Evolutionary conservation across 2,329 filamentous ascomycete genomes (phyloP), one percentile per base, ranked within the genome.

Genomic region (Volutella citrinella): DNA sequence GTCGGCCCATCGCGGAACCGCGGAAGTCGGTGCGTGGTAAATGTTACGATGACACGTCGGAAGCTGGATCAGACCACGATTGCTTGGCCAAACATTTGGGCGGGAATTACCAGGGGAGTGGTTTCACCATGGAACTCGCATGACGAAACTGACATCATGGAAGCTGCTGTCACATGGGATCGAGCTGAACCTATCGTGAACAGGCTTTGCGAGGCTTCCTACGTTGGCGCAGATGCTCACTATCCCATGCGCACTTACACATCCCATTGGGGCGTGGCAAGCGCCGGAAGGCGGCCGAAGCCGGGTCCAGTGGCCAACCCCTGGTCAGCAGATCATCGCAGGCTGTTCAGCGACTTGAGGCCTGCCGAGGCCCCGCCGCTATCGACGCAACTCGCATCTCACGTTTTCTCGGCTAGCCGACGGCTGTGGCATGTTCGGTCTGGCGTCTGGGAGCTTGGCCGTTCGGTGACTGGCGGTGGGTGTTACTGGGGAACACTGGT

Each of bases 271-370:
- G 28, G 30, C 27, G 25, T 36, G 42, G 36, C 36, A 42, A 33
- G 23, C 30, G 30, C 32, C 46, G 45, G 47, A 42, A 46, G 38
- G 39, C 48, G 46, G 40, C 38, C 43, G 32, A 30, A 48, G 39
- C 49, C 42, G 44, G 42, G 34, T 38, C 30, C 24, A 14, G 36
- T 23, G 9, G 13, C 27, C 19, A 26, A n/a, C 28, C 13, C 34
- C 19, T 31, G 17, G 30, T 32, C 27, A 51, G 48, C 43, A 47
- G 47, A 51, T 52, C 49, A 46, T 46, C 18, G 27, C 15, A 44
- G 25, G 24, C 14, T 19, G 17, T 18, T n/a, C n/a, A n/a, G 11
- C 11, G 13, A 23, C 10, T 25, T 19, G 21, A 34, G 22, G 27
- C 19, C 27, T 52, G 36, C 49, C 45, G 49, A 52, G 49, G 47